phyloP scores from a whole-genome alignment of 2,329 filamentous ascomycete species.

The Apiospora kogelbergensis region DNA sequence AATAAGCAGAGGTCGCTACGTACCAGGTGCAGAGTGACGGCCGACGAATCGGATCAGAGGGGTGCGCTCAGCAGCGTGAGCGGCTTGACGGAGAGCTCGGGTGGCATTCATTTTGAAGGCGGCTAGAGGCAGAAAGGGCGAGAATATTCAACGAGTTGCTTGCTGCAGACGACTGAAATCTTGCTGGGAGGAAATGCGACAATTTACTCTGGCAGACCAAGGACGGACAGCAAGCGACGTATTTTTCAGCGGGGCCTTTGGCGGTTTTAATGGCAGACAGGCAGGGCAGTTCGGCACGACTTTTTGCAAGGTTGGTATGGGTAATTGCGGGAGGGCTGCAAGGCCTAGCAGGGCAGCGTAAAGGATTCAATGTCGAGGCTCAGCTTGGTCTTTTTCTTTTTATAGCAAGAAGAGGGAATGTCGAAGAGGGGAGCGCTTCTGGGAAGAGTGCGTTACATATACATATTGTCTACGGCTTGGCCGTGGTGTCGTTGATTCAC shows the following conservation, averaged over 20 bases:
- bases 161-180: background rate
- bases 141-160: background rate
- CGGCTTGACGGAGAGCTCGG: slow-evolving; percentile 56
- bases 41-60: slow-evolving; percentile 64
- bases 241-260: background rate
- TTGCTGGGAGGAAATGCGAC: background rate
- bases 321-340: background rate
- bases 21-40: slow-evolving; percentile 55
- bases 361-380: slow-evolving; percentile 2
- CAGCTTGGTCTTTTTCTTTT: background rate
- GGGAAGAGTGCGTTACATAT: background rate
- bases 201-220: background rate
- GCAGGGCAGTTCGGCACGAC: background rate
- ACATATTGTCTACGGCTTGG: background rate
- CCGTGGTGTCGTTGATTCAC: background rate
- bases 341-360: background rate
- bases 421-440: too few relatives aligned
- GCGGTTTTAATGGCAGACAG: background rate
- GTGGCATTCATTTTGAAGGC: slow-evolving; percentile 52
- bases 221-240: background rate
- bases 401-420: background rate
- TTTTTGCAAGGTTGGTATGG: background rate
- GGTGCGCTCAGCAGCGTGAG: slow-evolving; percentile 58
- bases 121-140: background rate
- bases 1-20: slow-evolving; percentile 21